Conservation (phyloP, 2,329 filamentous ascomycete species). For the Ciborinia camelliae region DNA sequence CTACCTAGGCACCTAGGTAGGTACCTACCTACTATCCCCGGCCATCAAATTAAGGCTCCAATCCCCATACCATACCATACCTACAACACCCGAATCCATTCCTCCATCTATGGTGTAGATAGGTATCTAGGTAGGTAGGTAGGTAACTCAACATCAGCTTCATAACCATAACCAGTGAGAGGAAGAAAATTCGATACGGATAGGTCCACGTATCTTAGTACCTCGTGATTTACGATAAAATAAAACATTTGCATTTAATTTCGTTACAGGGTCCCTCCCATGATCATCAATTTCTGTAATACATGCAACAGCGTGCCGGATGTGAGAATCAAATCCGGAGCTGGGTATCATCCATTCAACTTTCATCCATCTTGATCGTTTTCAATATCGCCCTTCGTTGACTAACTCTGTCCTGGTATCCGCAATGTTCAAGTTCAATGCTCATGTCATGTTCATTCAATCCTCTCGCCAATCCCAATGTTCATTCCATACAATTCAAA, state of each 20-base stretch:
- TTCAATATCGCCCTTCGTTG: conserved; percentile 7
- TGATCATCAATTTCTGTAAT: background rate
- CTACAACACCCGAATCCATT: too few species aligned
- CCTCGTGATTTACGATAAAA: background rate
- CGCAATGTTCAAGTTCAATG: background rate
- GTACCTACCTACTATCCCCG: too few species aligned
- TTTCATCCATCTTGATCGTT: background rate
- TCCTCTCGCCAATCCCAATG: background rate
- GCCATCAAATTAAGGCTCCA: too few species aligned
- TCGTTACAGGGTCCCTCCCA: background rate
- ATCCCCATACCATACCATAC: too few species aligned
- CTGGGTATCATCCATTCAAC: background rate
- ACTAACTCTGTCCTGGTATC: conserved; percentile 4
- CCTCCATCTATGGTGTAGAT: too few species aligned
- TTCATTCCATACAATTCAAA: background rate
- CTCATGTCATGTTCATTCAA: background rate
- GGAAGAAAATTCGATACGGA: too few species aligned
- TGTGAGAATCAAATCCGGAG: background rate
- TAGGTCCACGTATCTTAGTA: too few species aligned
- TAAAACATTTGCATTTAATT: background rate
- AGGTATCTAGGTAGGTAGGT: too few species aligned
- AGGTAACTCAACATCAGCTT: too few species aligned
- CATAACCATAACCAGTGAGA: too few species aligned
- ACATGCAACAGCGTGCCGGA: conserved; percentile 26
- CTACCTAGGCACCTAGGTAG: too few species aligned